These are phyloP conservation scores for Candida mesenterica DNA, from an alignment of 1,139 yeast genomes.

Conservation along the genomic window DNA sequence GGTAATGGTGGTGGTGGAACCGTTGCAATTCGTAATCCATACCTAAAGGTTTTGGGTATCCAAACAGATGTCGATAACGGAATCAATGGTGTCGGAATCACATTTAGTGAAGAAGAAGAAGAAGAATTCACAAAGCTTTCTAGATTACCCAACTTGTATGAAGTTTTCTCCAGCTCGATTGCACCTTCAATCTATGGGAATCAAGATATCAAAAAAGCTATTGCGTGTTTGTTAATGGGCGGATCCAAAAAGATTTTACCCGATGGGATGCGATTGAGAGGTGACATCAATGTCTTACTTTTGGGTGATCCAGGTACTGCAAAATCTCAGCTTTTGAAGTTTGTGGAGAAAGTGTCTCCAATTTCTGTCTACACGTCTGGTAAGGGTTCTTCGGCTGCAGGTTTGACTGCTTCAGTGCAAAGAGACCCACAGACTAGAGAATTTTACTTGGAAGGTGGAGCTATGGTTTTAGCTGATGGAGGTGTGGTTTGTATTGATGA, in stretches of 20 bases:
- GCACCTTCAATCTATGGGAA: slow-evolving; percentile 98
- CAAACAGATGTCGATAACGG: slow-evolving; percentile 79
- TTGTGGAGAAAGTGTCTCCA: slow-evolving; percentile 93
- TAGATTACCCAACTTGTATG: slow-evolving; percentile 80
- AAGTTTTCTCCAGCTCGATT: slow-evolving; percentile 80
- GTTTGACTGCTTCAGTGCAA: slow-evolving; percentile 97
- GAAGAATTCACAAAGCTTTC: slow-evolving; percentile 83
- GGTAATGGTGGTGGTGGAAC: slow-evolving; percentile 39
- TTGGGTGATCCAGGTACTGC: slow-evolving; percentile 99
- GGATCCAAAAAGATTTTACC: slow-evolving; percentile 92
- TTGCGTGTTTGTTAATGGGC: slow-evolving; percentile 88
- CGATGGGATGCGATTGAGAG: slow-evolving; percentile 95
- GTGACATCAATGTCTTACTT: slow-evolving; percentile 89
- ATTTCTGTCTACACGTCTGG: slow-evolving; percentile 96
- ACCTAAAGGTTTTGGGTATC: slow-evolving; percentile 81
- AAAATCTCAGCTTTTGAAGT: slow-evolving; percentile 89
- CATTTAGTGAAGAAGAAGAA: slow-evolving; percentile 91
- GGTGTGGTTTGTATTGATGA: slow-evolving; percentile 99
- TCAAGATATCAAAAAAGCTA: slow-evolving; percentile 87
- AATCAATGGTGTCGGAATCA: slow-evolving; percentile 56
- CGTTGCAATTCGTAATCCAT: slow-evolving; percentile 93
- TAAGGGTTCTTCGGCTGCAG: slow-evolving; percentile 99
- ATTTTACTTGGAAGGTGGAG: slow-evolving; percentile 97
- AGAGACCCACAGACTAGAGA: slow-evolving; percentile 86
- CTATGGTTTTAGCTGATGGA: slow-evolving; percentile 98